Evolutionary conservation across 768 basidiomycete genomes (phyloP), one percentile per base, ranked within the genome.

Genomic region (Clitopilus passeckerianus): DNA sequence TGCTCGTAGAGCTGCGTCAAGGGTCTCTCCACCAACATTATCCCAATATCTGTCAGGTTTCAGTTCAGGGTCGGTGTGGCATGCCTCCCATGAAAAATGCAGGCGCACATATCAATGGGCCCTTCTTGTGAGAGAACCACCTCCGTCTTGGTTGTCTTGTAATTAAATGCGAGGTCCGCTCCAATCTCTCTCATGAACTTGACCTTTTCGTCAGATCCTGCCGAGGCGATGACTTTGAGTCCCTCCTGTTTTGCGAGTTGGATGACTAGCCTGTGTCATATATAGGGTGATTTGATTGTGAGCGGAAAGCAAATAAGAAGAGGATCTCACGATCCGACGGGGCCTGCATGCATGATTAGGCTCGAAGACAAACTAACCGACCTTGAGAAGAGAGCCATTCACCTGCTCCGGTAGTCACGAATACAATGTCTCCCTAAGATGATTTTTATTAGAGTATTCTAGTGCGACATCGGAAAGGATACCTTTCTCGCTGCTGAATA

Each of bases 161-260:
- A 87, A 71, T 87, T 86, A 74, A 86, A 86, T 0, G 74, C 78
- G n/a, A 83, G 74, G 60, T 88, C 85, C 0, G 79, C 80, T 1
- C 85, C 86, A 5, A 86, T 62, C 7, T 74, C 74, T 54, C 72
- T 74, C 66, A 86, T 64, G 60, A 77, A 86, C 8, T 71, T 70
- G 5, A 88, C 81, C 70, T 90, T 88, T 35, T 82, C 79, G 34
- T 86, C 83, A 0, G 80, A 77, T 1, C 89, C 86, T 0, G 84
- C 82, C 0, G 82, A 85, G 0, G 80, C 83, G 59, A 90, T 83
- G 27, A 88, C 86, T 62, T 82, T 84, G 37, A 41, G 37, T n/a
- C 37, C 37, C n/a, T 41, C 14, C 14, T 41, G 37, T 41, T n/a
- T 41, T 41, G 37, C 37, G 12, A 41, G 37, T 41, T 41, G 37